Conservation (phyloP, 768 basidiomycete species). For the Tubosaeta sp. region DNA sequence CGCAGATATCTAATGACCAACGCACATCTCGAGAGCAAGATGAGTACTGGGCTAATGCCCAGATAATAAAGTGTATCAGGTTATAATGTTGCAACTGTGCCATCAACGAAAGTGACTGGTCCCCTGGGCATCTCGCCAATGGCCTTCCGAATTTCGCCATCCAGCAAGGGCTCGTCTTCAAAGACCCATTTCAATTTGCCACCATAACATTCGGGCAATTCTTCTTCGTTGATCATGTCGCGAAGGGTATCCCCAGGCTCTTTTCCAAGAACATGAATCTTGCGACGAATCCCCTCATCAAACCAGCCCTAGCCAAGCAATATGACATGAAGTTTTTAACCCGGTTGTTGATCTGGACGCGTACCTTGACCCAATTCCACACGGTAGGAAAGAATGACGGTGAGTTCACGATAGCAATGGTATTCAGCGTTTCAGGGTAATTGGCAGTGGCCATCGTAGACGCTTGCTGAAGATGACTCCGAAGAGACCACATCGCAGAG, state of each 20-base stretch:
- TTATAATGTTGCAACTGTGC: constrained; percentile 31
- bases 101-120: constrained; percentile 47
- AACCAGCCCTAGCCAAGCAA: constrained; percentile 56
- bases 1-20: constrained; percentile 9
- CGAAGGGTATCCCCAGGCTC: constrained; percentile 51
- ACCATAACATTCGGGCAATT: constrained; percentile 69
- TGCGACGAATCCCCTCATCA: constrained; percentile 71
- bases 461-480: constrained; percentile 71
- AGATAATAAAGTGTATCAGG: too few species aligned
- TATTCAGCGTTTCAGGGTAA: constrained; percentile 74
- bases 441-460: constrained; percentile 71
- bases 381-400: constrained; percentile 80
- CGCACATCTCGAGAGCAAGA: not conserved
- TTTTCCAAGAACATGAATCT: constrained; percentile 70
- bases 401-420: constrained; percentile 70
- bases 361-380: constrained; percentile 80
- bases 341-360: not conserved
- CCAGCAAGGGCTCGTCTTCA: constrained; percentile 62
- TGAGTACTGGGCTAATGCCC: too few species aligned
- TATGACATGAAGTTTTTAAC: not conserved
- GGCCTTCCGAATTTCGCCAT: constrained; percentile 44
- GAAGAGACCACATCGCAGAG: constrained; percentile 62
- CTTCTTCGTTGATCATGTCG: constrained; percentile 41
- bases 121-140: constrained; percentile 55
- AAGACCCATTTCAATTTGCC: constrained; percentile 71